Base-by-base conservation (phyloP, 1,139 yeast species). In the Pichia kudriavzevii region DNA sequence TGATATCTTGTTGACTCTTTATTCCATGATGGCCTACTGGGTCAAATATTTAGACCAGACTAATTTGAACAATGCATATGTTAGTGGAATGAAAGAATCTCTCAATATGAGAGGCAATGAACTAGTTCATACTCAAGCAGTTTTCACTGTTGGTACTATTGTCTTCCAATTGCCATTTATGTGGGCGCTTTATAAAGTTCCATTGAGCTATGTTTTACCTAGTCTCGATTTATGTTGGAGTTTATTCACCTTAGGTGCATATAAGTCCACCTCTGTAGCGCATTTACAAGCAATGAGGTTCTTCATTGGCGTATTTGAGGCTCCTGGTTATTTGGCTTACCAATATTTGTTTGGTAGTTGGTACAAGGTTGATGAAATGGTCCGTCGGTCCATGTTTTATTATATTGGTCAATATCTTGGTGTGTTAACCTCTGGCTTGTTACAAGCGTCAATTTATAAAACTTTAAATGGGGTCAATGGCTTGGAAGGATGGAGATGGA, bases 1-100 rank as follows among this genome's bases (percentile, higher is more conserved):
- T 29, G 93, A 81, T 49, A 35, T 78, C 4, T 46, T 76, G 22
- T 60, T 80, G 43, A 71, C 80, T 3, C 57, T 74, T 60, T 78
- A 74, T 52, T 32, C 47, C 72, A 63, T 78, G 47, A 59, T 75
- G 59, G 73, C 78, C 34, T 79, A 77, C 55, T 80, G 84, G 81
- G 78, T 76, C 33, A 79, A 79, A 50, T 75, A 75, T 39, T 60
- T 80, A 34, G 88, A 80, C 53, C 70, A 70, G 40, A 64, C 75
- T 31, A 72, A 71, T 49, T 60, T 75, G 34, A 71, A 73, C 37
- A 76, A 75, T 50, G 85, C 87, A n/a, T 80, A 79, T 52, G 76
- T 79, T 31, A 70, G 79, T 13, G 78, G 79, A 10, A 64, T 80
- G 67, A 61, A 71, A 43, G 74, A 74, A 47, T 75, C 67, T 33